These are phyloP conservation scores for button mushroom (Agaricus bisporus) DNA, from an alignment of 768 basidiomycete species.

Conservation along the genomic window DNA sequence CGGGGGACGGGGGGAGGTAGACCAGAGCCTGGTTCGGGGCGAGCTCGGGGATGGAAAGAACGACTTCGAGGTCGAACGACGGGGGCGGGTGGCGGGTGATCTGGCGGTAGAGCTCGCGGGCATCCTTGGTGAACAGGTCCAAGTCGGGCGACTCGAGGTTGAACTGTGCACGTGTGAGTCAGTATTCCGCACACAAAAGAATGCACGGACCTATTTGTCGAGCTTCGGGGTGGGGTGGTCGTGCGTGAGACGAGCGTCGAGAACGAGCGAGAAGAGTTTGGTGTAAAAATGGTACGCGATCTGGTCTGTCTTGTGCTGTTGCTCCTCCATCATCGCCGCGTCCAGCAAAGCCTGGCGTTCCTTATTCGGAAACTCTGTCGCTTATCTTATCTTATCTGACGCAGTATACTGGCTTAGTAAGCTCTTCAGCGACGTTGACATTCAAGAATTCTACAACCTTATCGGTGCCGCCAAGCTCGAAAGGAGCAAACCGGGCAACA, in stretches of 20 bases:
- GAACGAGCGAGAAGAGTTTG: constrained; percentile 72
- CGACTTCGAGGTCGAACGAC: constrained; percentile 31
- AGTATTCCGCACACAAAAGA: constrained; percentile 26
- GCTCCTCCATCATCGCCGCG: constrained; percentile 10
- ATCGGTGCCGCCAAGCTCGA: no score
- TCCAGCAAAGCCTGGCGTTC: neutral
- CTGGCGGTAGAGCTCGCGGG: constrained; percentile 11
- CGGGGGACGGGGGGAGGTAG: constrained; percentile 36
- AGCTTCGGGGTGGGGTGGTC: constrained; percentile 41
- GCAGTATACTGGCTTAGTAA: no score
- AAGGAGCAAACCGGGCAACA: no score
- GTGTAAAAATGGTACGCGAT: constrained; percentile 80
- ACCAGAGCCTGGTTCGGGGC: constrained; percentile 69
- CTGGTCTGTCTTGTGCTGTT: constrained; percentile 66
- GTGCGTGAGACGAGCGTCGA: constrained; percentile 63
- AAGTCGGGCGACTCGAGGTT: constrained; percentile 15
- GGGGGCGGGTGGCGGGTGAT: constrained; percentile 2
- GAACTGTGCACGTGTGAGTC: constrained; percentile 46
- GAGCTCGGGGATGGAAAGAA: constrained; percentile 66
- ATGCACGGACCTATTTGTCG: constrained; percentile 68
- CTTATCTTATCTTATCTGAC: constrained; percentile 10
- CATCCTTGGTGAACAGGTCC: constrained; percentile 12
- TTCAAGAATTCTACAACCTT: no score
- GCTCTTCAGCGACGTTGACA: no score
- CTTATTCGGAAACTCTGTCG: neutral